Percentiles rank a stretch among this genome's conserved stretches.
These are phyloP conservation scores for Biscogniauxia mediterranea DNA, from an alignment of 2,329 filamentous ascomycete species.

Conservation along the genomic window DNA sequence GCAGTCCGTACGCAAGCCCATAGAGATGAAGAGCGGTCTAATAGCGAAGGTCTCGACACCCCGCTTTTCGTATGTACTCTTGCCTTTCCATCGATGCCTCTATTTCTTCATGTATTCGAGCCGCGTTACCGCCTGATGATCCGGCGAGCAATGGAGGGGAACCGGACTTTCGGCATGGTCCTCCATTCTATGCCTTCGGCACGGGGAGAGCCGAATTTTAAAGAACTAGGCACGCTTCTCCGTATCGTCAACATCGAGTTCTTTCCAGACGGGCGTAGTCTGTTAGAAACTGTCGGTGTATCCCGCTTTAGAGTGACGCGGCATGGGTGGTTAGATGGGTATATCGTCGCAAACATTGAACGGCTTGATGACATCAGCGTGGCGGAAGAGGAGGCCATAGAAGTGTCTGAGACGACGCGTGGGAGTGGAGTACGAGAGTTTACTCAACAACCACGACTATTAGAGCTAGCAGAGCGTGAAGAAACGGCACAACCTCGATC, in stretches of 20 bases:
- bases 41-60: slow-evolving; percentile 57
- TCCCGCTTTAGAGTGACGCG: slow-evolving; percentile 72
- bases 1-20: slow-evolving; percentile 55
- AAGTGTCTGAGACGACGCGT: slow-evolving; percentile 62
- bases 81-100: slow-evolving; percentile 78
- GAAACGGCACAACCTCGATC: slow-evolving; percentile 15
- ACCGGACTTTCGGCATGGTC: slow-evolving; percentile 82
- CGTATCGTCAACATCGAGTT: slow-evolving; percentile 72
- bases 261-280: slow-evolving; percentile 75
- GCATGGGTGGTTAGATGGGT: slow-evolving; percentile 69
- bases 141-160: slow-evolving; percentile 69
- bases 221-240: slow-evolving; percentile 74
- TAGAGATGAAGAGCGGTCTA: slow-evolving; percentile 55
- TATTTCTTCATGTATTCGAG: slow-evolving; percentile 88
- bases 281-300: slow-evolving; percentile 74
- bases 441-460: slow-evolving; percentile 22
- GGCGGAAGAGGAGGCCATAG: slow-evolving; percentile 74
- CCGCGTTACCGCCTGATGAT: slow-evolving; percentile 92
- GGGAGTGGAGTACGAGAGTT: slow-evolving; percentile 20
- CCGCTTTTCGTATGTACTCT: slow-evolving; percentile 81
- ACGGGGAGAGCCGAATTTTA: slow-evolving; percentile 46
- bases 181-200: slow-evolving; percentile 58
- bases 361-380: slow-evolving; percentile 79
- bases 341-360: slow-evolving; percentile 72
- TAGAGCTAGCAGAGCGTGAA: slow-evolving; percentile 10